Base-by-base conservation (phyloP, 305 asterid species). In the Rubia peregrina region DNA sequence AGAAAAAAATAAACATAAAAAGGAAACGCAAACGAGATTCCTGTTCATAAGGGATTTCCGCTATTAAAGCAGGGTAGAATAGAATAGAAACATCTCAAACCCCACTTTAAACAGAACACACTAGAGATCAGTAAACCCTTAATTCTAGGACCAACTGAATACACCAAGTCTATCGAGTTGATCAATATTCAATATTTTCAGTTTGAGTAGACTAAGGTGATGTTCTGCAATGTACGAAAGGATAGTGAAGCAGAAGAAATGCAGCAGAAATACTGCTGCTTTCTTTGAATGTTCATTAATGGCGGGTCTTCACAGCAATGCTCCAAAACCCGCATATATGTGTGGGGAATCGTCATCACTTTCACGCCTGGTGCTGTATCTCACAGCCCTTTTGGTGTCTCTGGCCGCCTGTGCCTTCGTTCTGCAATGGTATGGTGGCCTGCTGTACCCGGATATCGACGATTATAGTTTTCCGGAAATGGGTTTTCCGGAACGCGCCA, bases 371-470 rank as follows among this genome's bases (percentile, higher is more conserved):
- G 14, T 81, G 22, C 64, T 78, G 42, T 76, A 75, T 8, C 77
- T 81, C 7, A 68, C 83, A 3, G 11, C 75, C 71, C 76, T 81
- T 51, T 73, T 69, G 3, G 30, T 76, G 21, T 75, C 75, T 4
- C 78, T 81, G 7, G 83, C 85, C 36, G 51, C 74, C 61, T 81
- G 76, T 56, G 83, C 83, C 1, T 81, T 76, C 33, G 2, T 78
- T 55, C 78, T 81, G 48, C 85, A 76, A 72, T 81, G 85, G 85
- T 64, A 67, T 14, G 81, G 81, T 41, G 77, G 79, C 41, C 56
- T 76, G 12, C 72, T 75, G 55, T 77, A 81, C 68, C 75, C 77
- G 67, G 44, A 19, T 6, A 40, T 70, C 16, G 68, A 75, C 62
- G 68, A 57, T 6, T 65, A 1, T 56, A 69, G 68, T 43, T 73